Percentiles rank a stretch among this genome's conserved stretches.
These are phyloP conservation scores for Cryptococcus sp. DNA, from an alignment of 1,284 basidiomycete species.

Conservation along the genomic window DNA sequence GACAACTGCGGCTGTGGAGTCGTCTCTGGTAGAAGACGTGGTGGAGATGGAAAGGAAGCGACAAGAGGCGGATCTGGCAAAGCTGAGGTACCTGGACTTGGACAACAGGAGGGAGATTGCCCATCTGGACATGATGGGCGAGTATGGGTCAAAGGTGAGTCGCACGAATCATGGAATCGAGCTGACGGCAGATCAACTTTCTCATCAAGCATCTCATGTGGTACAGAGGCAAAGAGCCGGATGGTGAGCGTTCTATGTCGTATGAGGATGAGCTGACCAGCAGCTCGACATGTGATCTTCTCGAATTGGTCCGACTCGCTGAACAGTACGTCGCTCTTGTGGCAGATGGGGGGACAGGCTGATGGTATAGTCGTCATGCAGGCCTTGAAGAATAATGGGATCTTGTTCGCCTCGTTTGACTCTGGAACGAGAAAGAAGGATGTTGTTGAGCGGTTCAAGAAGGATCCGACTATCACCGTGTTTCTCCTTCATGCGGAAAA, in stretches of 20 bases:
- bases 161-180: not conserved
- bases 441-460: constrained; percentile 37
- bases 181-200: constrained; percentile 36
- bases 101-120: constrained; percentile 20
- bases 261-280: not conserved
- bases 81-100: constrained; percentile 24
- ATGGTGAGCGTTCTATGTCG: constrained; percentile 4
- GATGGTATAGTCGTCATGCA: constrained; percentile 35
- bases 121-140: constrained; percentile 38
- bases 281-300: constrained; percentile 43
- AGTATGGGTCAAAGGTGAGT: constrained; percentile 44
- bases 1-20: constrained; percentile 7
- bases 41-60: constrained; percentile 11
- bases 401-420: constrained; percentile 36
- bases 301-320: constrained; percentile 44
- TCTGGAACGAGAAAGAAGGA: constrained; percentile 28
- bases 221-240: constrained; percentile 19
- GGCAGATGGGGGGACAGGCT: not conserved
- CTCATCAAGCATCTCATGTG: constrained; percentile 40
- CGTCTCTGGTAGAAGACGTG: not conserved
- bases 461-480: constrained; percentile 37
- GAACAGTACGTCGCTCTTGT: constrained; percentile 32
- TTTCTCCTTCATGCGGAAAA: constrained; percentile 46
- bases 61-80: constrained; percentile 19
- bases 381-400: constrained; percentile 34